These are phyloP conservation scores for Hymenoscyphus fraxineus DNA, from an alignment of 2,329 filamentous ascomycete species.

Conservation along the genomic window DNA sequence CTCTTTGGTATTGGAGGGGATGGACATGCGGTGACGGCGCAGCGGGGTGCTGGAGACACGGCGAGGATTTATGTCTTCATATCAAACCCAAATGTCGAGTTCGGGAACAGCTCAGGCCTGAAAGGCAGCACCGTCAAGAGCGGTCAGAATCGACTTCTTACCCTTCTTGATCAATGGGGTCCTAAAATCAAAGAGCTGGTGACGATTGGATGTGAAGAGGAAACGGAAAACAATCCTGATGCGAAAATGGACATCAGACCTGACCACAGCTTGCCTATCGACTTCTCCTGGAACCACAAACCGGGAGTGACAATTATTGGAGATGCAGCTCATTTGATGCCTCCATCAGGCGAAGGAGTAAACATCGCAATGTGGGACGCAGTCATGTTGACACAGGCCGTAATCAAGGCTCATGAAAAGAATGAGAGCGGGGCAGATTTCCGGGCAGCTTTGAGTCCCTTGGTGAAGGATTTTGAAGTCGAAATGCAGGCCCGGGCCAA, in stretches of 20 bases:
- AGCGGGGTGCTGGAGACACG: background rate
- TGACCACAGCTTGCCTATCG: conserved; percentile 16
- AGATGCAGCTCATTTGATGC: conserved; percentile 49
- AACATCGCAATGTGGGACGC: conserved; percentile 40
- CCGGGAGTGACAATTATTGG: conserved; percentile 45
- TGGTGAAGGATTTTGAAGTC: conserved; percentile 3
- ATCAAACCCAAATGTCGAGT: background rate
- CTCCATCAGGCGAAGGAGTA: conserved; percentile 43
- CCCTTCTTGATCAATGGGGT: conserved; percentile 16
- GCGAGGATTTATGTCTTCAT: conserved; percentile 1
- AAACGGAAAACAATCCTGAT: conserved; percentile 13
- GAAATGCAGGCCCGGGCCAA: background rate
- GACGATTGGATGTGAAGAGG: conserved; percentile 20
- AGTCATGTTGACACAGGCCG: conserved; percentile 33
- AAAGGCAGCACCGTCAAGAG: conserved; percentile 38
- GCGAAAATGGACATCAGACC: conserved; percentile 25
- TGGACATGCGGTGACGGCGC: background rate
- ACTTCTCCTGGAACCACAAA: conserved; percentile 20
- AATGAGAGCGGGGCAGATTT: background rate
- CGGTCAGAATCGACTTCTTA: conserved; percentile 31
- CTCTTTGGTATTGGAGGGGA: background rate
- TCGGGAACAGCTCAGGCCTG: conserved; percentile 8
- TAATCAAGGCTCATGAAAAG: conserved; percentile 5
- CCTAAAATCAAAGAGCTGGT: conserved; percentile 22
- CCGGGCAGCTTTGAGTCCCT: background rate